Conservation (phyloP, 208 protist species). For the Trypanosomatidae sp. region DNA sequence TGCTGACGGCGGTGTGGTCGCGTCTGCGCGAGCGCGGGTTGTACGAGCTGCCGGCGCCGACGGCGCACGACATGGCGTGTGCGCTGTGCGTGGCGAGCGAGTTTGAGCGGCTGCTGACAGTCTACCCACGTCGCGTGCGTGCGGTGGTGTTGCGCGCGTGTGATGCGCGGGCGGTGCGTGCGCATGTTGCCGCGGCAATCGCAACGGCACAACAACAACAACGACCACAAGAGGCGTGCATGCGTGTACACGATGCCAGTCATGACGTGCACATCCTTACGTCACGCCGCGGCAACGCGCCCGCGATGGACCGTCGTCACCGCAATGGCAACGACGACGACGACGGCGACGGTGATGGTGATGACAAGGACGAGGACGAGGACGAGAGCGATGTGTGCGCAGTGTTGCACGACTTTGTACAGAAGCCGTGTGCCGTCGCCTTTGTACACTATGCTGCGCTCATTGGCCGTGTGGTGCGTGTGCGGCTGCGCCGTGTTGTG, state of each 20-base stretch:
- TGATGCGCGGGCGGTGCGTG: constrained; percentile 2
- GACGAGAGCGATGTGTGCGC: constrained; percentile 11
- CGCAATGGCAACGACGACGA: constrained; percentile 2
- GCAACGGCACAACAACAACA: no score
- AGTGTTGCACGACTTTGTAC: constrained; percentile 36
- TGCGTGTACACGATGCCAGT: no score
- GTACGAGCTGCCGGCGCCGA: constrained; percentile 19
- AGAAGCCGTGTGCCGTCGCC: constrained; percentile 20
- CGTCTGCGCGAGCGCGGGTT: constrained; percentile 14
- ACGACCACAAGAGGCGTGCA: no score
- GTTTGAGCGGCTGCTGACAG: constrained; percentile 32
- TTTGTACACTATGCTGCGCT: constrained; percentile 30
- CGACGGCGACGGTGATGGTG: no score
- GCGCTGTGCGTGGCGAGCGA: constrained; percentile 15
- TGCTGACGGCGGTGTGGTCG: constrained; percentile 23
- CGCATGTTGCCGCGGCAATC: constrained; percentile 4
- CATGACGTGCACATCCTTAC: no score
- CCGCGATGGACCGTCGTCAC: background rate
- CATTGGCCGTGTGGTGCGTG: constrained; percentile 8
- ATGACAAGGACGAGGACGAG: no score
- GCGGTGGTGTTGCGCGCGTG: constrained; percentile 19
- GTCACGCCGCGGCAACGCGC: background rate
- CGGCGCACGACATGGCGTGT: constrained; percentile 11
- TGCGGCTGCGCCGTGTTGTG: constrained; percentile 28
- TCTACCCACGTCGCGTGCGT: constrained; percentile 13